These are phyloP conservation scores for Dipteronia sinensis DNA, from an alignment of 345 rosid species.

Conservation along the genomic window DNA sequence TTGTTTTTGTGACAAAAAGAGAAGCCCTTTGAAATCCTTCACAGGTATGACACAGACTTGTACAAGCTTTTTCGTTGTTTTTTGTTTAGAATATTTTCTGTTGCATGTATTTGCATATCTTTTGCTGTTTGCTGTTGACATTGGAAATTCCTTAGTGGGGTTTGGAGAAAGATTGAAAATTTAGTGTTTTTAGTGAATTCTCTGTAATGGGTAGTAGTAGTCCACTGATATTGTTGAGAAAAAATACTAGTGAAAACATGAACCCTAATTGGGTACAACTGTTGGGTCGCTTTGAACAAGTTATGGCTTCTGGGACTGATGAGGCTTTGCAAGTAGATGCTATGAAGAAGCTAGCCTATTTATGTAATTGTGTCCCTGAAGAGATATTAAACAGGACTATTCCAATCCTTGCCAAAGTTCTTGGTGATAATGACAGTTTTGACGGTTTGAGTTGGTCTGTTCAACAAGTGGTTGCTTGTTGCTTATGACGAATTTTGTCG, in stretches of 20 bases:
- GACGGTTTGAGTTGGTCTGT: slow-evolving; percentile 25
- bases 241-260: neutral
- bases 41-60: neutral
- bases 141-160: neutral
- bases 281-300: slow-evolving; percentile 32
- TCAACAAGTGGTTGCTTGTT: slow-evolving; percentile 43
- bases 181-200: neutral
- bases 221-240: slow-evolving; percentile 13
- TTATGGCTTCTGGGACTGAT: slow-evolving; percentile 38
- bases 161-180: neutral
- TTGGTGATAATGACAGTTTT: slow-evolving; percentile 23
- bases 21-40: neutral
- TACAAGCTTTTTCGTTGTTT: neutral
- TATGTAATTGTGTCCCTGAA: slow-evolving; percentile 35
- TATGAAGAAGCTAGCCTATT: slow-evolving; percentile 35
- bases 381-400: slow-evolving; percentile 27
- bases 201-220: slow-evolving; percentile 22
- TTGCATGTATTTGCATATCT: neutral
- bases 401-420: slow-evolving; percentile 44
- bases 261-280: slow-evolving; percentile 47
- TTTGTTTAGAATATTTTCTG: neutral
- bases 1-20: neutral
- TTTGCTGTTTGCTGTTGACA: neutral
- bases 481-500: slow-evolving; percentile 44
- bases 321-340: slow-evolving; percentile 41